Percentiles rank a stretch among this genome's conserved stretches.
These are phyloP conservation scores for Citrus medica DNA, from an alignment of 345 rosid species.

Conservation along the genomic window DNA sequence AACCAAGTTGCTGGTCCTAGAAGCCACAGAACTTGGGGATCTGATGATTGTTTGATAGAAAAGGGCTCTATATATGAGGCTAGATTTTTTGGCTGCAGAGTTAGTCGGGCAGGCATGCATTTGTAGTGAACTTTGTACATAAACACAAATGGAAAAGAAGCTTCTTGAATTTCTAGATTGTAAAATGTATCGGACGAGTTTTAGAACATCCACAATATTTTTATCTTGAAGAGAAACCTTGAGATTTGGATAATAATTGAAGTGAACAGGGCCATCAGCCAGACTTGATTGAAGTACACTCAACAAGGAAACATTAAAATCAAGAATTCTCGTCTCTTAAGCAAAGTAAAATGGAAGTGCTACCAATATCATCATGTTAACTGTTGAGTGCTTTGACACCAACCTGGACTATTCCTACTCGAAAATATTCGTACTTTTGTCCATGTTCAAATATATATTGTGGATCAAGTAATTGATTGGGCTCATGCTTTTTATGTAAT, in stretches of 20 bases:
- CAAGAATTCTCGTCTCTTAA: not conserved
- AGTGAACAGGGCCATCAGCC: not conserved
- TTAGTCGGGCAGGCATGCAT: not conserved
- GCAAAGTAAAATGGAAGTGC: not conserved
- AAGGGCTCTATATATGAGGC: not conserved
- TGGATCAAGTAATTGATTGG: not conserved
- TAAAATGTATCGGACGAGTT: not conserved
- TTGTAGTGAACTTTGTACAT: not conserved
- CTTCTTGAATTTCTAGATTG: not conserved
- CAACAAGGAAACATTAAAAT: not conserved
- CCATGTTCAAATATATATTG: not conserved
- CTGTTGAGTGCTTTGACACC: not conserved
- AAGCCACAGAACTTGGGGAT: not conserved
- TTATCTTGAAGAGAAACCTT: not conserved
- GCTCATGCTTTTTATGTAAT: not conserved
- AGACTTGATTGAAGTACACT: not conserved
- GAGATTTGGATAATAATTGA: not conserved
- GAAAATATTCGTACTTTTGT: not conserved
- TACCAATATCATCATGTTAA: not conserved
- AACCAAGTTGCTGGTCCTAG: not conserved
- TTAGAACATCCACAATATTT: not conserved
- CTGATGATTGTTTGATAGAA: not conserved
- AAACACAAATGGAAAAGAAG: not conserved
- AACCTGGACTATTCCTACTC: slow-evolving; percentile 1
- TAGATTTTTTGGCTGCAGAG: not conserved